phyloP scores from a whole-genome alignment of 352 stramenopile species.

The Aphanomyces astaci region DNA sequence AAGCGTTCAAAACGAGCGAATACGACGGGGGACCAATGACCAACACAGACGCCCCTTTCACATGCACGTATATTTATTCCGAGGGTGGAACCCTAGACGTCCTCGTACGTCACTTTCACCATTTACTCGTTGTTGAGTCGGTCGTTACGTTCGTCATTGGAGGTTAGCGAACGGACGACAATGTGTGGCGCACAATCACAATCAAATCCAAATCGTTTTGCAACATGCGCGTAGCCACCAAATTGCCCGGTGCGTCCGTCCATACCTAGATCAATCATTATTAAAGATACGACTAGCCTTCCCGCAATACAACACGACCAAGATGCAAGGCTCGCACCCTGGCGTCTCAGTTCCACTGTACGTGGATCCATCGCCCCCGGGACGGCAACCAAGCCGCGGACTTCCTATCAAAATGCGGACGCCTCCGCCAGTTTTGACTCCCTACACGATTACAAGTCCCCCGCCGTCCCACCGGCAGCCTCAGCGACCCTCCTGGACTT shows the following conservation, averaged over 20 bases:
- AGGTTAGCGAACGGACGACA: slow-evolving; percentile 52
- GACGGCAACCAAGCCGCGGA: too few relatives aligned
- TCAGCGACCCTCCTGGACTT: too few relatives aligned
- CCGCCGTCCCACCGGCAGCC: too few relatives aligned
- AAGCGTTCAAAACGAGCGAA: slow-evolving; percentile 66
- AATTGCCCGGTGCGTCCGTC: slow-evolving; percentile 64
- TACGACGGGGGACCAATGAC: slow-evolving; percentile 51
- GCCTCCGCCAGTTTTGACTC: too few relatives aligned
- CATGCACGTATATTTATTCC: slow-evolving; percentile 45
- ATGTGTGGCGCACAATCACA: slow-evolving; percentile 40
- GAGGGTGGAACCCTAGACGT: slow-evolving; percentile 44
- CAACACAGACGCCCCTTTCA: slow-evolving; percentile 59
- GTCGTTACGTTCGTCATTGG: slow-evolving; percentile 36
- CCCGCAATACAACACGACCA: too few relatives aligned
- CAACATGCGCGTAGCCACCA: slow-evolving; percentile 49
- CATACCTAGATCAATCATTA: slow-evolving; percentile 65
- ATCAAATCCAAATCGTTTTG: slow-evolving; percentile 73
- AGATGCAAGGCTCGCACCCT: too few relatives aligned
- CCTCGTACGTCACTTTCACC: slow-evolving; percentile 53
- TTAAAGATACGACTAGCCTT: too few relatives aligned
- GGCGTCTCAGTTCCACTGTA: too few relatives aligned
- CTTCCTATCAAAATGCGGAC: too few relatives aligned
- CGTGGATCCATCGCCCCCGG: too few relatives aligned
- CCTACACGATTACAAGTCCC: too few relatives aligned
- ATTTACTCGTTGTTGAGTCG: slow-evolving; percentile 78